Evolutionary conservation across 2,329 filamentous ascomycete species (phyloP).

Genomic region (Arachnomyces sp.): DNA sequence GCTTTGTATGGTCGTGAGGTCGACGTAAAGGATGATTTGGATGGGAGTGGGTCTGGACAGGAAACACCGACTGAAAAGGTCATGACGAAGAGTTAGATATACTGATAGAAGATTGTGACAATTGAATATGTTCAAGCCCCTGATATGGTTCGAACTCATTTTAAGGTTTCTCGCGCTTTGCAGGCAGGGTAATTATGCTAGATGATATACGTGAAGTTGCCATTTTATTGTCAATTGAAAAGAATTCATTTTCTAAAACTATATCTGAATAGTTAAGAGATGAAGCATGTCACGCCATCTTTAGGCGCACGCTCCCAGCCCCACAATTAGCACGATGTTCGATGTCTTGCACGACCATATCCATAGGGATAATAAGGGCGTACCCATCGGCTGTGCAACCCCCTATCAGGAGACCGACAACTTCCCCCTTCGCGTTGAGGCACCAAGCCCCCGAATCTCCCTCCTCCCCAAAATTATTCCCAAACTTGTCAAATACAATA

Average conservation of each 20-base stretch:
- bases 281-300: no score
- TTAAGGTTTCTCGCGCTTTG: no score
- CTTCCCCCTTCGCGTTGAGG: background rate
- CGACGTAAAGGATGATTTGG: constrained; percentile 29
- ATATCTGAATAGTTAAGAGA: no score
- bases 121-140: background rate
- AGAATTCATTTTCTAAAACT: no score
- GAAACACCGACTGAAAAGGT: constrained; percentile 42
- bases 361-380: constrained; percentile 1
- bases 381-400: background rate
- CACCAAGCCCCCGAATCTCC: constrained; percentile 2
- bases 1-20: constrained; percentile 26
- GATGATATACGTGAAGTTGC: no score
- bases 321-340: no score
- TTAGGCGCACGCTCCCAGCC: no score
- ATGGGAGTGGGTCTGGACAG: constrained; percentile 31
- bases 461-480: background rate
- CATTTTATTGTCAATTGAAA: no score
- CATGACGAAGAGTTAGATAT: constrained; percentile 22
- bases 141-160: background rate
- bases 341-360: background rate
- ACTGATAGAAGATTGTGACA: background rate
- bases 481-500: background rate
- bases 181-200: no score
- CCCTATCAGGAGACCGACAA: constrained; percentile 1